Conservation (phyloP, 2,329 filamentous ascomycete species). For the Gliomastix tumulicola region DNA sequence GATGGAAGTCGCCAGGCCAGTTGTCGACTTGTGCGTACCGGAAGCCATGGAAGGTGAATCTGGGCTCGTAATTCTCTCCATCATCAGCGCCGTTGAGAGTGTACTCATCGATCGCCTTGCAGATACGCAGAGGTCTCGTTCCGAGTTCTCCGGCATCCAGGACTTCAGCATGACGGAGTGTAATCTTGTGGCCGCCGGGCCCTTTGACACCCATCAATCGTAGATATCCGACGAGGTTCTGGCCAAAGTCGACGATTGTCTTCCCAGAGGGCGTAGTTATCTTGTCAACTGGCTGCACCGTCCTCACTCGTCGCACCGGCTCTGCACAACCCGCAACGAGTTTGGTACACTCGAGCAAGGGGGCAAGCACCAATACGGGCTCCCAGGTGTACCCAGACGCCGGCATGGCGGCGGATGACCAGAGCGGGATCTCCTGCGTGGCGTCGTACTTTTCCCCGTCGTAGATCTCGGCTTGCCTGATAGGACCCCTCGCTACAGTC, state of each 20-base stretch:
- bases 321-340: neutral
- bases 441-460: slow-evolving; percentile 1
- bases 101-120: slow-evolving; percentile 1
- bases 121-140: neutral
- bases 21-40: neutral
- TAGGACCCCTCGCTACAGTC: neutral
- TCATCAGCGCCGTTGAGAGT: neutral
- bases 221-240: slow-evolving; percentile 1
- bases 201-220: neutral
- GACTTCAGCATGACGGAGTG: neutral
- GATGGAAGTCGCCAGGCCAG: neutral
- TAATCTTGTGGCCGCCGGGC: neutral
- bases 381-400: neutral
- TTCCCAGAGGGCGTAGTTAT: neutral
- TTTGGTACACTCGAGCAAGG: neutral
- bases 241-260: slow-evolving; percentile 1
- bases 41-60: slow-evolving; percentile 1
- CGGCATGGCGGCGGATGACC: neutral
- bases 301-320: neutral
- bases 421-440: neutral
- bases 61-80: neutral
- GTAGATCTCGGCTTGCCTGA: neutral
- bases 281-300: neutral
- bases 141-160: neutral
- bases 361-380: neutral